phyloP scores from a whole-genome alignment of 1,284 basidiomycete species.

The Ceratobasidium sp. region DNA sequence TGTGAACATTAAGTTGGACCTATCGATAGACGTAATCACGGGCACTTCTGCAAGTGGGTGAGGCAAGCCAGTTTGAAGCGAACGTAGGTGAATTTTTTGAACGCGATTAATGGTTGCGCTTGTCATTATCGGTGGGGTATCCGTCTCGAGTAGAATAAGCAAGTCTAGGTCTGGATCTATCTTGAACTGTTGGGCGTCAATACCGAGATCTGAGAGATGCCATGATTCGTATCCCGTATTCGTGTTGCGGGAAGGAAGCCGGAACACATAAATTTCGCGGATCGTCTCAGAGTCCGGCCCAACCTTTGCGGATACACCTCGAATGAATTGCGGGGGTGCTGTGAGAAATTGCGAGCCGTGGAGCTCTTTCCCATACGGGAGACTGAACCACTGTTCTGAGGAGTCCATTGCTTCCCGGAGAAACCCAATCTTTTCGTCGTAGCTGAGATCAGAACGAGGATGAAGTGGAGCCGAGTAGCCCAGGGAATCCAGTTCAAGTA shows the following conservation, averaged over 20 bases:
- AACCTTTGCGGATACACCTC: conserved; percentile 23
- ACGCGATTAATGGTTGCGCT: conserved; percentile 22
- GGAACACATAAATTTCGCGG: not conserved
- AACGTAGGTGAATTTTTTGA: conserved; percentile 29
- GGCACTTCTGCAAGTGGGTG: conserved; percentile 35
- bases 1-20: conserved; percentile 7
- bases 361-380: not conserved
- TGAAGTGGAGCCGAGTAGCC: conserved; percentile 29
- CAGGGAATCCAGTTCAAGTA: conserved; percentile 23
- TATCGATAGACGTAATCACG: not conserved
- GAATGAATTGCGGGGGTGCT: conserved; percentile 13
- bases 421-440: conserved; percentile 17
- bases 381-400: not conserved
- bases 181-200: conserved; percentile 1
- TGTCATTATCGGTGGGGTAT: not conserved
- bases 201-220: conserved; percentile 1
- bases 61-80: conserved; percentile 10
- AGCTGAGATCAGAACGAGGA: not conserved
- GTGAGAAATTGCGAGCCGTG: not conserved
- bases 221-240: not conserved
- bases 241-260: conserved; percentile 18
- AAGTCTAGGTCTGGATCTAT: conserved; percentile 39
- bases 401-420: not conserved
- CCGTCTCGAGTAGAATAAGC: conserved; percentile 30
- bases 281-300: not conserved